Base-by-base conservation (phyloP, 2,329 filamentous ascomycete species). In the Macrophomina tecta region DNA sequence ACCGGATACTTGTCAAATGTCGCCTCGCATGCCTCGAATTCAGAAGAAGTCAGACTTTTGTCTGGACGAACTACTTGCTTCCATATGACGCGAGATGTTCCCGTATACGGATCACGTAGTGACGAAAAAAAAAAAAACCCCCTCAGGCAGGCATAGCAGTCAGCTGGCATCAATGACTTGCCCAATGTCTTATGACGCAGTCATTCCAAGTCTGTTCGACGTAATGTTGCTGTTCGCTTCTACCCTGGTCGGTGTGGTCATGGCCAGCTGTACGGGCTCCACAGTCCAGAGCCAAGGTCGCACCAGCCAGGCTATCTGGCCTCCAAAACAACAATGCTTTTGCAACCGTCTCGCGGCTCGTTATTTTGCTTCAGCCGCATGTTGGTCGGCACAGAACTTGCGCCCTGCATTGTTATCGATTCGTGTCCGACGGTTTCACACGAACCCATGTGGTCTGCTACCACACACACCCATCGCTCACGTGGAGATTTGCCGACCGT, bases 391-490 rank as follows among this genome's bases (percentile, higher is more conserved):
- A 42, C 9, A 11, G n/a, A 9, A 32, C 11, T 58, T 30, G 18
- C 23, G 5, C 55, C 42, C 6, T 18, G 11, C 23, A 36, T 58
- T 45, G 23, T 28, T 58, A 32, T 36, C 8, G 30, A 34, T 16
- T 32, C 56, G 56, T 46, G 48, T 61, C n/a, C 28, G 1, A 32
- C 12, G 30, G 42, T 49, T 64, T 42, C n/a, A 42, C 65, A 68
- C 16, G 67, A 58, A 36, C 64, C 65, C 28, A 58, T 70, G 42
- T 61, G 60, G 36, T 38, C 23, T 12, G 18, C 40, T 14, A 63
- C 5, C 45, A 18, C n/a, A 18, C n/a, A 23, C 65, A 28, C 42
- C 42, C 18, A 5, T 7, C 9, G 30, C 56, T 61, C 56, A 32
- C 56, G 56, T 61, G 56, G 42, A 12, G 23, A 32, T n/a, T 18